Evolutionary conservation across 1,284 basidiomycete genomes (phyloP).

Genomic region (Naganishia sp.): DNA sequence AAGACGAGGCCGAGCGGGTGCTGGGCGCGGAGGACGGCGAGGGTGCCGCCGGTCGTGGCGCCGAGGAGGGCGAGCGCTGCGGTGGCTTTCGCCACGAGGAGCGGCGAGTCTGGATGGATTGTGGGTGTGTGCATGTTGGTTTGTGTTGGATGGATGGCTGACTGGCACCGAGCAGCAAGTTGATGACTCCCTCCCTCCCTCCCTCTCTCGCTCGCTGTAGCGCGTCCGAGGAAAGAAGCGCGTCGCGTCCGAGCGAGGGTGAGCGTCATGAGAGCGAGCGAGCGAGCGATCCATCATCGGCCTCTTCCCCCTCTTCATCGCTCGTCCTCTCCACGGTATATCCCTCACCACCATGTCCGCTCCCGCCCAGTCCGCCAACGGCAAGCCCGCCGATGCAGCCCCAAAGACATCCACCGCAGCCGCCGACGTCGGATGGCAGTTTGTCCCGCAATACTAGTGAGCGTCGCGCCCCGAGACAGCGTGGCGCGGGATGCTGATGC

Average conservation of each 20-base stretch:
- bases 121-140: constrained; percentile 19
- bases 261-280: too few species aligned
- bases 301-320: neutral
- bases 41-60: constrained; percentile 41
- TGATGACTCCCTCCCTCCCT: too few species aligned
- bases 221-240: neutral
- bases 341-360: neutral
- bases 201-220: too few species aligned
- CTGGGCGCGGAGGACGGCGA: constrained; percentile 40
- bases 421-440: constrained; percentile 83
- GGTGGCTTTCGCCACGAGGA: constrained; percentile 43
- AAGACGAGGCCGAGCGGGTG: constrained; percentile 42
- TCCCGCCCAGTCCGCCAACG: constrained; percentile 19
- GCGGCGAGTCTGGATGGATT: constrained; percentile 43
- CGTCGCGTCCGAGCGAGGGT: too few species aligned
- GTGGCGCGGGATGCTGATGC: too few species aligned
- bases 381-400: neutral
- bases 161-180: neutral
- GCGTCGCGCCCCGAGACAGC: too few species aligned
- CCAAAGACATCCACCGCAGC: constrained; percentile 43
- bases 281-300: too few species aligned
- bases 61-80: constrained; percentile 39
- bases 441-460: constrained; percentile 88
- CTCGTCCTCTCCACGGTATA: neutral
- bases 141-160: neutral